Evolutionary conservation across 108 stramenopile genomes (phyloP).

Genomic region (Cyclotella sp.): DNA sequence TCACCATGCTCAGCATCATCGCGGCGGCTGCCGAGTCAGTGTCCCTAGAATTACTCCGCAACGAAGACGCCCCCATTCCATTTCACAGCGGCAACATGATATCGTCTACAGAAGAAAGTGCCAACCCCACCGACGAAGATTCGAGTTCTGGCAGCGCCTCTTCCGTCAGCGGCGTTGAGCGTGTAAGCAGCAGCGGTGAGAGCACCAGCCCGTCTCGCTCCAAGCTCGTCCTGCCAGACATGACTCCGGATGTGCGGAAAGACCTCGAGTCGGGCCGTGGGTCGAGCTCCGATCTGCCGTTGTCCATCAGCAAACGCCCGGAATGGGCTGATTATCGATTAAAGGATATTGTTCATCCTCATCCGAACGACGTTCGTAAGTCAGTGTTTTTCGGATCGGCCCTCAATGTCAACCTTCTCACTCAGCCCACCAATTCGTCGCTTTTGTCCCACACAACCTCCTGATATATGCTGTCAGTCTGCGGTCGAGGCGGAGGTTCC

Average conservation of each 20-base stretch:
- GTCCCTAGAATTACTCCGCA: neutral
- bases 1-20: conserved; percentile 31
- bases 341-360: conserved; percentile 24
- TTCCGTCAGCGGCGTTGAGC: neutral
- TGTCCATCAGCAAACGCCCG: conserved; percentile 25
- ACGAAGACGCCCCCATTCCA: neutral
- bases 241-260: conserved; percentile 28
- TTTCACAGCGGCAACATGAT: neutral
- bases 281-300: conserved; percentile 11
- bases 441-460: neutral
- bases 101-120: neutral
- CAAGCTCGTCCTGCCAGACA: conserved; percentile 24
- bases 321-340: conserved; percentile 32
- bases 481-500: conserved; percentile 76
- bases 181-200: neutral
- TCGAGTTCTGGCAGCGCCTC: neutral
- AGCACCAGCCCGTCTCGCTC: neutral
- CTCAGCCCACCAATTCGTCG: neutral
- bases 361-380: conserved; percentile 47
- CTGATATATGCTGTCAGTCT: conserved; percentile 37
- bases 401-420: neutral
- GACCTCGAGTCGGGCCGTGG: conserved; percentile 14
- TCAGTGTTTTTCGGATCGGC: neutral
- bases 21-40: conserved; percentile 27
- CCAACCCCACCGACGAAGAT: neutral